A percentile compares a stretch with the other conserved stretches of the same genome.
Conservation (phyloP, 257 asterid genomes). For the Ajuga chamaepitys region DNA sequence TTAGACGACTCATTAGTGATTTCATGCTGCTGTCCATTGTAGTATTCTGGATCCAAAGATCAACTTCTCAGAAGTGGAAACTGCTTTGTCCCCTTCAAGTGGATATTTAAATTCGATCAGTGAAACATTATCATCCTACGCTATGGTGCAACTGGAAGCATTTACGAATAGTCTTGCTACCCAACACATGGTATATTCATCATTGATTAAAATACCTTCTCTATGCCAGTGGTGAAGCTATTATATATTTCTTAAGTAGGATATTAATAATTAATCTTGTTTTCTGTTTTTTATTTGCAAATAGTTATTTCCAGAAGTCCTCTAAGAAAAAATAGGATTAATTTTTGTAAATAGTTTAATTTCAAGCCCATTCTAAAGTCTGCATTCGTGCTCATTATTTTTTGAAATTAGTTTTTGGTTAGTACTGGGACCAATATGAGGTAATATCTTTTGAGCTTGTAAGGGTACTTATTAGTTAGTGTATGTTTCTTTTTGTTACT, state of each 20-base stretch:
- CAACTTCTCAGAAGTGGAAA: conserved; percentile 45
- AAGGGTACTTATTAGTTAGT: background rate
- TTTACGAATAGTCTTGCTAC: conserved; percentile 64
- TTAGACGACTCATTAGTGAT: conserved; percentile 7
- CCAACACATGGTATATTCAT: conserved; percentile 48
- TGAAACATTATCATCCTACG: conserved; percentile 41
- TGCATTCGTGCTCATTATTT: background rate
- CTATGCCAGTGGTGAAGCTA: background rate
- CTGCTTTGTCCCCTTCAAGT: conserved; percentile 33
- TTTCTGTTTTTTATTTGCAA: background rate
- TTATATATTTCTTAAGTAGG: background rate
- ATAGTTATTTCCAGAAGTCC: background rate
- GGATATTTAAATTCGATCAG: conserved; percentile 36
- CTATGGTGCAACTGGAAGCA: conserved; percentile 69
- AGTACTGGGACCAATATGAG: background rate
- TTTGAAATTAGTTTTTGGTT: background rate
- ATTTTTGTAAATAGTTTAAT: background rate
- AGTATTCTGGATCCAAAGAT: conserved; percentile 89
- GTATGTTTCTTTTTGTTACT: background rate
- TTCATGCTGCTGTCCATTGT: conserved; percentile 30
- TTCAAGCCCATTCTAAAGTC: background rate
- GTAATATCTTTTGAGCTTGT: background rate
- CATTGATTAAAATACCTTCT: background rate
- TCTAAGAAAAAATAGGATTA: background rate
- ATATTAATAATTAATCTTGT: background rate